A percentile compares a stretch with the other conserved stretches of the same genome.
phyloP scores from a whole-genome alignment of 1,284 basidiomycete genomes.

The Omphalotus olearius region DNA sequence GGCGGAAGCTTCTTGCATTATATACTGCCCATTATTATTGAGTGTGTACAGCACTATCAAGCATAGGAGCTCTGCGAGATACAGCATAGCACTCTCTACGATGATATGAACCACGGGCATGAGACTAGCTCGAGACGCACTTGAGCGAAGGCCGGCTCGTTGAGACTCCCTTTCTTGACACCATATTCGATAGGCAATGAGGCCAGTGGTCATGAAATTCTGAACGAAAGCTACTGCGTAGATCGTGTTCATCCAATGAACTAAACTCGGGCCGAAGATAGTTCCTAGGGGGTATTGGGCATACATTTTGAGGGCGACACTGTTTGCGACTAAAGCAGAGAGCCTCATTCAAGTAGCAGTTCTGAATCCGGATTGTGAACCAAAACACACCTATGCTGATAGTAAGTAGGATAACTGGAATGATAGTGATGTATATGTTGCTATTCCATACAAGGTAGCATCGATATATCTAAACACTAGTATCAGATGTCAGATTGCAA shows the following conservation, averaged over 20 bases:
- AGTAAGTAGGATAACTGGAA: slow-evolving; percentile 21
- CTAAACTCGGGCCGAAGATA: slow-evolving; percentile 23
- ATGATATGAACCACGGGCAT: slow-evolving; percentile 25
- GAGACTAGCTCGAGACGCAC: slow-evolving; percentile 15
- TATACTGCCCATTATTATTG: slow-evolving; percentile 24
- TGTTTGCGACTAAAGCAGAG: slow-evolving; percentile 19
- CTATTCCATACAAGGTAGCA: slow-evolving; percentile 27
- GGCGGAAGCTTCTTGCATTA: slow-evolving; percentile 25
- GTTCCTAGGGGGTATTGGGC: slow-evolving; percentile 18
- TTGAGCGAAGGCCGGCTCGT: slow-evolving; percentile 9
- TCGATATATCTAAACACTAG: slow-evolving; percentile 24
- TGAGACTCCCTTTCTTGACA: slow-evolving; percentile 19
- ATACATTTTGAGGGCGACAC: slow-evolving; percentile 21
- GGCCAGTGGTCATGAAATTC: slow-evolving; percentile 26
- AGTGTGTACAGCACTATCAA: slow-evolving; percentile 25
- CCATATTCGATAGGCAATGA: slow-evolving; percentile 28
- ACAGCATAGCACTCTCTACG: slow-evolving; percentile 27
- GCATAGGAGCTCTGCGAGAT: slow-evolving; percentile 23
- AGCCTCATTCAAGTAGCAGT: too few species aligned
- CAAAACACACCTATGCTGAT: slow-evolving; percentile 21
- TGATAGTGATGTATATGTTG: slow-evolving; percentile 20
- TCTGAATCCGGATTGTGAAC: too few species aligned
- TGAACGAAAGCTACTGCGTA: slow-evolving; percentile 27
- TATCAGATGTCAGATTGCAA: background rate
- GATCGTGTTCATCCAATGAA: slow-evolving; percentile 26